A percentile compares a stretch with the other conserved stretches of the same genome.
Conservation (phyloP, 1,284 basidiomycete genomes). For the Pseudozyma tsukubaensis region DNA sequence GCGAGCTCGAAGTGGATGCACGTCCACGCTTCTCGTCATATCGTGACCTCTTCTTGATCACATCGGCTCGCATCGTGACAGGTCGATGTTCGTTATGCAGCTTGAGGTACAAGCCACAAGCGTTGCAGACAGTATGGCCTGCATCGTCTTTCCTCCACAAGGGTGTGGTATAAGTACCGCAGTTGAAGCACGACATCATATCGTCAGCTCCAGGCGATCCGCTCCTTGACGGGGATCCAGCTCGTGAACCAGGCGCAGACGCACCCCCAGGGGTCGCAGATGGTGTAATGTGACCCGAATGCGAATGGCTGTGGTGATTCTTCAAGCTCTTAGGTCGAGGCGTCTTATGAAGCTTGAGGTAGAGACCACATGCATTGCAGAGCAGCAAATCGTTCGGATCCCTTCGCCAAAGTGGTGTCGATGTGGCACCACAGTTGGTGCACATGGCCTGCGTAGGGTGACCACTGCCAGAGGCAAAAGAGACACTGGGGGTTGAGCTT, state of each 20-base stretch:
- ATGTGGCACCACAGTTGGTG: slow-evolving; percentile 64
- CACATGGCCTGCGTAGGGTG: slow-evolving; percentile 50
- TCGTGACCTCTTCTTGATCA: slow-evolving; percentile 64
- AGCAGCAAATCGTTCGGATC: slow-evolving; percentile 61
- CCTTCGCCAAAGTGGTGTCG: slow-evolving; percentile 64
- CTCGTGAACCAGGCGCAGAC: slow-evolving; percentile 37
- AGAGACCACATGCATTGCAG: slow-evolving; percentile 67
- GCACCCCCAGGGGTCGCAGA: slow-evolving; percentile 51
- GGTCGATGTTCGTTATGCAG: slow-evolving; percentile 62
- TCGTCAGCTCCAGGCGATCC: slow-evolving; percentile 36
- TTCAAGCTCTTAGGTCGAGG: slow-evolving; percentile 61
- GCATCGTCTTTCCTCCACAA: slow-evolving; percentile 65
- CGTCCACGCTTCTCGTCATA: slow-evolving; percentile 57
- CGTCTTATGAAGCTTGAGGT: slow-evolving; percentile 65
- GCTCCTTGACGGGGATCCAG: slow-evolving; percentile 31
- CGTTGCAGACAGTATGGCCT: slow-evolving; percentile 63
- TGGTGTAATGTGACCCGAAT: slow-evolving; percentile 48
- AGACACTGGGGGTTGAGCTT: slow-evolving; percentile 18
- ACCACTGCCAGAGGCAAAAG: slow-evolving; percentile 26
- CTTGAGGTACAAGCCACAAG: slow-evolving; percentile 63
- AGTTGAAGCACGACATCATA: slow-evolving; percentile 62
- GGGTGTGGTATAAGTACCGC: slow-evolving; percentile 65
- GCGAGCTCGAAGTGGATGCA: slow-evolving; percentile 25
- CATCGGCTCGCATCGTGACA: slow-evolving; percentile 62
- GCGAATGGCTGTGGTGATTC: slow-evolving; percentile 52